phyloP scores from a whole-genome alignment of 129 eudicot genomes.

The Deinandra increscens region DNA sequence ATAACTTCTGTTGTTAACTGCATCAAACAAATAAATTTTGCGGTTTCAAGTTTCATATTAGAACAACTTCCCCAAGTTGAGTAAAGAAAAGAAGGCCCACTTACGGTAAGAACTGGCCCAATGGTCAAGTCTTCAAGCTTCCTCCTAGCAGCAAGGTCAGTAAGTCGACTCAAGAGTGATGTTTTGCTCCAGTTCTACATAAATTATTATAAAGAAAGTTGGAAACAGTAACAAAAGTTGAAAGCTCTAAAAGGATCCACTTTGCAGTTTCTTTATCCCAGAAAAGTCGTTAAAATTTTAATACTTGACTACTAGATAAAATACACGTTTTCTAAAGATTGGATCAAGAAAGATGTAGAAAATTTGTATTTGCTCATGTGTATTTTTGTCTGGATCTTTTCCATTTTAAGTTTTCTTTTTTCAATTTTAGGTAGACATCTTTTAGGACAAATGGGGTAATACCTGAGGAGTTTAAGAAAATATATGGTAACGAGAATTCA shows the following conservation, averaged over 20 bases:
- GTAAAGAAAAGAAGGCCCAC: slow-evolving; percentile 18
- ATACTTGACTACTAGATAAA: not conserved
- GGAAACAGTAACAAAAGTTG: not conserved
- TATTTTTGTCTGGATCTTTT: not conserved
- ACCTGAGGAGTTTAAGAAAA: not conserved
- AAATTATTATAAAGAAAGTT: not conserved
- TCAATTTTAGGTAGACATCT: not conserved
- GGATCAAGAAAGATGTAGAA: not conserved
- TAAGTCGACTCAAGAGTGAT: slow-evolving; percentile 59
- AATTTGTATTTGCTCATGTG: not conserved
- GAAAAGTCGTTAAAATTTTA: not conserved
- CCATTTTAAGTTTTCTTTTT: not conserved
- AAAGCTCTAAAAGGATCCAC: not conserved
- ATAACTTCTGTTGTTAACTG: slow-evolving; percentile 88
- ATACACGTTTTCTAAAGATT: not conserved
- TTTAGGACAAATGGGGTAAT: not conserved
- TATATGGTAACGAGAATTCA: not conserved
- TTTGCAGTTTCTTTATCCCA: not conserved
- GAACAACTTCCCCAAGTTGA: not conserved
- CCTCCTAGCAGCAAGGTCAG: slow-evolving; percentile 85
- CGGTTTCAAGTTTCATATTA: not conserved
- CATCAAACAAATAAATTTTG: slow-evolving; percentile 5
- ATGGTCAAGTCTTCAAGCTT: slow-evolving; percentile 88
- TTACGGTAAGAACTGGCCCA: slow-evolving; percentile 96
- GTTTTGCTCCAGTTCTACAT: slow-evolving; percentile 82